Conservation (phyloP, 331 rosid genomes). For the Quercus phellos region DNA sequence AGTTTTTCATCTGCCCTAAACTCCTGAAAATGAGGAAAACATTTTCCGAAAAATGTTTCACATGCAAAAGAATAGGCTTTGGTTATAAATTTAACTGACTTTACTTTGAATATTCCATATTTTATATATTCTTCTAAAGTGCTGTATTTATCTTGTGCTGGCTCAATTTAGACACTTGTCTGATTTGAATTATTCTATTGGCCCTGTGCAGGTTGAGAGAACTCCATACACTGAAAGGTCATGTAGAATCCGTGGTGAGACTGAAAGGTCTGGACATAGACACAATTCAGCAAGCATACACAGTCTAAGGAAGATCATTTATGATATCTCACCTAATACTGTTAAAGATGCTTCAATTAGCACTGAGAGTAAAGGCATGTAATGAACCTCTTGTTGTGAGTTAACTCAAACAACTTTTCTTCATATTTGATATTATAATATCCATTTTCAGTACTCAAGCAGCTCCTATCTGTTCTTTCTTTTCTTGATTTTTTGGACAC, state of each 20-base stretch:
- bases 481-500: not conserved
- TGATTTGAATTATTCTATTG: conserved; percentile 7
- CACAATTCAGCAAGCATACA: conserved; percentile 96
- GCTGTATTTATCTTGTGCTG: not conserved
- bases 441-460: not conserved
- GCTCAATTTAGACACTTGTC: not conserved
- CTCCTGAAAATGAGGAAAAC: no score
- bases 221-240: conserved; percentile 88
- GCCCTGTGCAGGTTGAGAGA: conserved; percentile 76
- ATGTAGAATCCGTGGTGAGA: conserved; percentile 95
- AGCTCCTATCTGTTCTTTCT: not conserved
- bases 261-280: conserved; percentile 94
- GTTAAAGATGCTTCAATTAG: conserved; percentile 17
- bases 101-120: not conserved
- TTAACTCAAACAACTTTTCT: conserved; percentile 6
- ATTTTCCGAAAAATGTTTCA: no score
- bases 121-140: not conserved
- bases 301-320: conserved; percentile 46
- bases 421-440: not conserved
- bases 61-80: not conserved
- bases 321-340: conserved; percentile 5
- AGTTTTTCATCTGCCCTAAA: no score
- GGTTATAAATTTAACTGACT: not conserved
- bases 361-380: conserved; percentile 16
- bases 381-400: conserved; percentile 18